Evolutionary conservation across 225 moss, liverwort and hornwort species (phyloP).

Genomic region (Rhytidiadelphus loreus): DNA sequence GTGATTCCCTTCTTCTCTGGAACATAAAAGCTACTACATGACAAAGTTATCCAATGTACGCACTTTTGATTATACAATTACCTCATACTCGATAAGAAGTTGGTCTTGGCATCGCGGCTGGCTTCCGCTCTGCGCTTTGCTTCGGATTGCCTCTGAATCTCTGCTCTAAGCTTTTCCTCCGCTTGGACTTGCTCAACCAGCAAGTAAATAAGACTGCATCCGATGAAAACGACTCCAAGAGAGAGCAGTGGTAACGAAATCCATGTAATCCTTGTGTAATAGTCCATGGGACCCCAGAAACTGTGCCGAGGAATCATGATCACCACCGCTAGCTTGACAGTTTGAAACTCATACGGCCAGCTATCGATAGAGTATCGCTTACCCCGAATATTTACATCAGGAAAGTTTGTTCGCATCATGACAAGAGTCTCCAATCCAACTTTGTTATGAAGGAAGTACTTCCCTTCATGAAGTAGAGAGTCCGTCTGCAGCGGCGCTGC

Average conservation of each 20-base stretch:
- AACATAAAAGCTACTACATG: not conserved
- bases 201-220: constrained; percentile 48
- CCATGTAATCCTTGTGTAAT: constrained; percentile 39
- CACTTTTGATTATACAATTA: not conserved
- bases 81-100: constrained; percentile 89
- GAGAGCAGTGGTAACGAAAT: constrained; percentile 47
- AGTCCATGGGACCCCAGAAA: constrained; percentile 60
- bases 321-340: constrained; percentile 58
- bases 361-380: constrained; percentile 54
- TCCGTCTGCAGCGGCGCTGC: constrained; percentile 8
- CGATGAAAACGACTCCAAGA: constrained; percentile 44
- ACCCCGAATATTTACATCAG: constrained; percentile 39
- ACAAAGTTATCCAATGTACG: not conserved
- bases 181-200: constrained; percentile 51
- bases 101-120: constrained; percentile 84
- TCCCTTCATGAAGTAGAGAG: constrained; percentile 29
- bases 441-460: constrained; percentile 18
- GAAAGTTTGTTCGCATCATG: constrained; percentile 30
- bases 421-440: constrained; percentile 42
- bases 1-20: not conserved
- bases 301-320: constrained; percentile 55
- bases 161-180: constrained; percentile 57
- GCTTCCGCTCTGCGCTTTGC: constrained; percentile 69
- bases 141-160: constrained; percentile 53
- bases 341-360: constrained; percentile 48